Evolutionary conservation across 768 basidiomycete genomes (phyloP), one percentile per base, ranked within the genome.

Genomic region (button mushroom (Agaricus bisporus)): DNA sequence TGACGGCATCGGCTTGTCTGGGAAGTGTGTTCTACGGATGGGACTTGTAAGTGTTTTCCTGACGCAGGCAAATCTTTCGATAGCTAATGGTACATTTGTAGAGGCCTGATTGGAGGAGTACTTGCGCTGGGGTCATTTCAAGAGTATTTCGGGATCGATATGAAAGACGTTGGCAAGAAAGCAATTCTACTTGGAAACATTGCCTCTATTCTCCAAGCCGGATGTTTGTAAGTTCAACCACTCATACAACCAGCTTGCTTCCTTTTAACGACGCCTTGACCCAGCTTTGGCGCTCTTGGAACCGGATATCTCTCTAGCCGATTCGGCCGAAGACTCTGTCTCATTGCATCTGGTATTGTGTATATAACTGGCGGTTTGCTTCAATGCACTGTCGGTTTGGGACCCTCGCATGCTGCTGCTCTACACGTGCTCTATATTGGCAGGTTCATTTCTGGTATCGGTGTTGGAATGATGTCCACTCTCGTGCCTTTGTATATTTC

Each of bases 401-500:
- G 76, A n/a, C 72, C 63, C 56, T 68, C 61, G 41, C 63, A 59
- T 49, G 49, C 28, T 5, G 68, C 70, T 2, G 73, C 64, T 12
- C 60, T 76, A 11, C 61, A 61, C 9, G 68, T 76, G 8, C 66
- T 77, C 29, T 77, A 73, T 57, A 73, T 76, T 58, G 69, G 75
- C 48, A 73, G 81, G 4, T 85, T 85, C 64, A 51, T 86, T 0
- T 73, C 77, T 5, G 85, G 86, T 18, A 68, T 84, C 48, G 83
- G 85, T 7, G 73, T 84, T 25, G 81, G 82, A 10, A 75, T 78
- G 71, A 69, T 75, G 5, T 71, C 74, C 1, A 75, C 77, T 3
- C 62, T 80, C 2, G 71, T 77, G 4, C 78, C 78, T 11, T 68
- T 75, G 0, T 81, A 80, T 44, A 69, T 79, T 9, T 78, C 77